These are phyloP conservation scores for Austroboletus niveus DNA, from an alignment of 1,284 basidiomycete genomes.

Conservation along the genomic window DNA sequence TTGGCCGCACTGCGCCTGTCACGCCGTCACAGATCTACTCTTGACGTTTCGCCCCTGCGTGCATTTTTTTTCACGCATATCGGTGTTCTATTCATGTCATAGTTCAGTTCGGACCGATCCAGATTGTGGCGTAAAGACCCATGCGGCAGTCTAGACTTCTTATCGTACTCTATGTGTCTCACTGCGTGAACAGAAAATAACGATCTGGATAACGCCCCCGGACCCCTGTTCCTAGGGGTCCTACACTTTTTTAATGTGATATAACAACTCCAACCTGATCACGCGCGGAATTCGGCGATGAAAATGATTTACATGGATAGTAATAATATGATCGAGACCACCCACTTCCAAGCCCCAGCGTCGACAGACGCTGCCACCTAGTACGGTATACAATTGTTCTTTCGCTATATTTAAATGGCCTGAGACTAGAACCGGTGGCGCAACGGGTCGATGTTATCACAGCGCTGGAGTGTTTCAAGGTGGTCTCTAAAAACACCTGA, in stretches of 20 bases:
- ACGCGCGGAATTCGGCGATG: constrained; percentile 7
- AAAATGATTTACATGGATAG: constrained; percentile 3
- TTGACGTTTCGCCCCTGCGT: background rate
- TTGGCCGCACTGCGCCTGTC: constrained; percentile 17
- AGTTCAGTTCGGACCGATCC: too few relatives aligned
- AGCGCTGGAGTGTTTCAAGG: too few relatives aligned
- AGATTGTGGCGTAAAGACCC: too few relatives aligned
- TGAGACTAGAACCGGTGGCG: too few relatives aligned
- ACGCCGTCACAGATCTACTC: constrained; percentile 21
- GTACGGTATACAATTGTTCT: too few relatives aligned
- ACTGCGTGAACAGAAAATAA: too few relatives aligned
- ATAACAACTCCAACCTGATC: constrained; percentile 10
- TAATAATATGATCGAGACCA: background rate
- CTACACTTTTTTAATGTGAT: constrained; percentile 12
- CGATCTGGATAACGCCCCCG: too few relatives aligned
- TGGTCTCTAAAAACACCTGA: too few relatives aligned
- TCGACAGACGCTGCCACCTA: background rate
- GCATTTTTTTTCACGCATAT: background rate
- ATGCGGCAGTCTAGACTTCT: too few relatives aligned
- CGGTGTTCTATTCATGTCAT: background rate
- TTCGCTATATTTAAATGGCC: too few relatives aligned
- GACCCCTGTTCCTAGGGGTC: constrained; percentile 20
- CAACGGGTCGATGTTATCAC: too few relatives aligned
- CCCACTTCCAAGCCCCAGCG: background rate
- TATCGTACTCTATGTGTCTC: too few relatives aligned